Evolutionary conservation across 768 basidiomycete genomes (phyloP).

Genomic region (Clavulina sp.): DNA sequence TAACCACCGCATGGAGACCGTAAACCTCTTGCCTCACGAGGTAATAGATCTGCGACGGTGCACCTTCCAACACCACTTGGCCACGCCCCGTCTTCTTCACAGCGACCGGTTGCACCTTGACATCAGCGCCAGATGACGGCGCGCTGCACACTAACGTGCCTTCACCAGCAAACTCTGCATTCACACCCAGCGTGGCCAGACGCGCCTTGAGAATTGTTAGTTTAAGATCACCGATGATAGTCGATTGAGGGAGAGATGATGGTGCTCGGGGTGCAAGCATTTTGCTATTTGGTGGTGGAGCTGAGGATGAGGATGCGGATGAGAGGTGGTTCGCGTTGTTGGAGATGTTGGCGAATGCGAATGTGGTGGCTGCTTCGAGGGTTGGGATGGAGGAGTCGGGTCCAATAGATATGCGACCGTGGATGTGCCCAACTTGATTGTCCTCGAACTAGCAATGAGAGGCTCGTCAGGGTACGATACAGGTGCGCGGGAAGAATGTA

Average conservation of each 20-base stretch:
- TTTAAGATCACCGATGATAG: slow-evolving; percentile 96
- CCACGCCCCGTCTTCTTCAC: slow-evolving; percentile 79
- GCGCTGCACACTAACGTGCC: slow-evolving; percentile 80
- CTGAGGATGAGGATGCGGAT: background rate
- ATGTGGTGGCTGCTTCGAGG: slow-evolving; percentile 41
- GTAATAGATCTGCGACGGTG: slow-evolving; percentile 77
- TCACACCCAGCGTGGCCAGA: slow-evolving; percentile 54
- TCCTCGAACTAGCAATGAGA: slow-evolving; percentile 64
- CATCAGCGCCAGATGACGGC: slow-evolving; percentile 35
- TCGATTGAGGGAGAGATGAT: slow-evolving; percentile 60
- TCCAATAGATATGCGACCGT: slow-evolving; percentile 70
- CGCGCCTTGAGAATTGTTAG: slow-evolving; percentile 75
- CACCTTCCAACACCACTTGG: slow-evolving; percentile 77
- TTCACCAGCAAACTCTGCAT: slow-evolving; percentile 92
- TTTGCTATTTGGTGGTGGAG: background rate
- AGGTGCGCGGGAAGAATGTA: background rate
- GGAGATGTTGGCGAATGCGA: slow-evolving; percentile 1
- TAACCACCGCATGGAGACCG: slow-evolving; percentile 74
- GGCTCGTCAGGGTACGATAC: background rate
- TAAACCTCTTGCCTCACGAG: slow-evolving; percentile 81
- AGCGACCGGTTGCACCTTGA: slow-evolving; percentile 35
- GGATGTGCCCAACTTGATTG: slow-evolving; percentile 87
- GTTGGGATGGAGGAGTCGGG: slow-evolving; percentile 79
- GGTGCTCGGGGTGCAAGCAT: slow-evolving; percentile 36
- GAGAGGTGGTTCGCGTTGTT: slow-evolving; percentile 12